Base-by-base conservation (phyloP, 306 rosid species). In the Fragaria ananassa region DNA sequence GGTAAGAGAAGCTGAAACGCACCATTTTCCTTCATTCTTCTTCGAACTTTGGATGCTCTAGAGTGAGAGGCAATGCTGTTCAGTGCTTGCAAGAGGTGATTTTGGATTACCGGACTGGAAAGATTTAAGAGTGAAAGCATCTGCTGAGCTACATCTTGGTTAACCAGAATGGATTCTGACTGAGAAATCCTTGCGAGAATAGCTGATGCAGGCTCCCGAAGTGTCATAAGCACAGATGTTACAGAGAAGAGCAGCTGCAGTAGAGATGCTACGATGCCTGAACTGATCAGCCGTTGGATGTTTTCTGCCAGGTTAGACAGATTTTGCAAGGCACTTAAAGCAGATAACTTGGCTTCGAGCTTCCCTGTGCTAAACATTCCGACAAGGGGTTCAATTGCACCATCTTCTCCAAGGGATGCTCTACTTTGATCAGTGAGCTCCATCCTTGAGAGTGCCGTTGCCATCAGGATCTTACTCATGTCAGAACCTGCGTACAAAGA, bases 181-280 rank as follows among this genome's bases (percentile, higher is more conserved):
- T 88, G 79, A 60, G 97, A 93, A 31, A 93, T 86, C 82, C 85
- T 85, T n/a, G 96, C 97, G 23, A 93, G 93, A 89, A 93, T 91
- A 11, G 89, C 94, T 0, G 98, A 89, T 57, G 92, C 96, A 18
- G 98, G 97, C 81, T 93, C 98, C 10, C 98, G 83, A 61, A 93
- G 91, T 46, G 91, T 88, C 97, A 91, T 91, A 50, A 93, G 98
- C 31, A 89, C 96, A 25, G 98, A 93, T 6, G 98, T 93, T 2
- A 93, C 98, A 2, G 97, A 93, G 81, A 93, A 93, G 50, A 93
- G 98, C 60, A 93, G 97, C 77, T 91, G 97, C 56, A 93, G 90
- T 49, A 93, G 81, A 41, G 90, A 78, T 44, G 77, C 78, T 62
- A 89, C 81, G 10, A 93, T 87, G 46, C 98, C 97, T 0, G 93